Evolutionary conservation across 2,329 filamentous ascomycete genomes (phyloP).

Genomic region (Cytospora schulzeri): DNA sequence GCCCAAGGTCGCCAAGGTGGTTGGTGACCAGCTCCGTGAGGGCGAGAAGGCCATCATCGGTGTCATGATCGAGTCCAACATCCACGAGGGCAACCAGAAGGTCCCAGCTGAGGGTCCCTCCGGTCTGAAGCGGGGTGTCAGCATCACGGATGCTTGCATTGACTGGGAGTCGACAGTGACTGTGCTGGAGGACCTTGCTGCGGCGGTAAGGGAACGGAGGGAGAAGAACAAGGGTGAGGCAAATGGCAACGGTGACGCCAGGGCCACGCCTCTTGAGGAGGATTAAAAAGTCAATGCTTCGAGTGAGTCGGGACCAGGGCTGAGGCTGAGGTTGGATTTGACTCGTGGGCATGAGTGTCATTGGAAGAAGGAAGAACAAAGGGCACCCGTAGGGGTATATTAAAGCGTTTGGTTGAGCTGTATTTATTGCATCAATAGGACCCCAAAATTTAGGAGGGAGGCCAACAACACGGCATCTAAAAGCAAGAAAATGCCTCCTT

Average conservation of each 20-base stretch:
- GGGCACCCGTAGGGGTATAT: not conserved
- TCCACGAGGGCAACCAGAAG: constrained; percentile 88
- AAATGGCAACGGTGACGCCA: constrained; percentile 37
- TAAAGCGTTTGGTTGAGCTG: not conserved
- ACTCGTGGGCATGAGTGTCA: not conserved
- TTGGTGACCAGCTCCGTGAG: constrained; percentile 83
- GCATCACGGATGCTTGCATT: constrained; percentile 96
- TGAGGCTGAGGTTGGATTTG: not conserved
- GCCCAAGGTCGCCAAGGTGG: constrained; percentile 81
- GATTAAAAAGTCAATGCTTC: constrained; percentile 40
- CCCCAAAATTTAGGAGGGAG: not conserved
- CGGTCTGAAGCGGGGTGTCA: constrained; percentile 83
- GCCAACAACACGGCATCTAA: not conserved
- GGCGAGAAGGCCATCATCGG: constrained; percentile 89
- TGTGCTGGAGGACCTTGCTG: constrained; percentile 82
- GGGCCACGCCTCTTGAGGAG: constrained; percentile 54
- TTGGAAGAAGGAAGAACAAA: not conserved
- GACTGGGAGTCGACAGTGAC: constrained; percentile 83
- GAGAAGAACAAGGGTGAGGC: constrained; percentile 47
- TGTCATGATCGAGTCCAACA: constrained; percentile 99
- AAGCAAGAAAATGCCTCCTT: not conserved
- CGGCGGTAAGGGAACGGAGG: constrained; percentile 77
- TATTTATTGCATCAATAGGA: not conserved
- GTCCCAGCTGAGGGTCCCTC: constrained; percentile 79
- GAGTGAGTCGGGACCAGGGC: not conserved